phyloP scores from a whole-genome alignment of 805 yeast species.

The Pichia nanzhaoensis region DNA sequence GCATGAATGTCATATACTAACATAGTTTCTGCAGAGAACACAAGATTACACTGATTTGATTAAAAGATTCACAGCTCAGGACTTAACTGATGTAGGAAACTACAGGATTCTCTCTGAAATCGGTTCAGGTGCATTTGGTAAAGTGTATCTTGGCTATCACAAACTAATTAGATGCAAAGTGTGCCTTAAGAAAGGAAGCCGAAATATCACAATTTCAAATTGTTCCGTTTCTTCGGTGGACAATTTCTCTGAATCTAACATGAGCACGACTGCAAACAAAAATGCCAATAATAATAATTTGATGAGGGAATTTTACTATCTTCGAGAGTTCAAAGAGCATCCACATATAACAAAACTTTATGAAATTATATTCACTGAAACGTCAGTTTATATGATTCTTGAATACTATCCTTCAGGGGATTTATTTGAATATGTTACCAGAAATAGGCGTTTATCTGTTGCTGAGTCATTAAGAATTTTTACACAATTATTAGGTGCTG shows the following conservation, averaged over 20 bases:
- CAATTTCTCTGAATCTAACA: neutral
- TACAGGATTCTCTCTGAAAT: conserved; percentile 66
- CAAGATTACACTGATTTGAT: conserved; percentile 34
- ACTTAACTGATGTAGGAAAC: conserved; percentile 68
- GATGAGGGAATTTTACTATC: conserved; percentile 85
- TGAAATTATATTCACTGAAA: conserved; percentile 79
- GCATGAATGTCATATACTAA: neutral
- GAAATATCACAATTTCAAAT: conserved; percentile 4
- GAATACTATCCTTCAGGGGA: conserved; percentile 87
- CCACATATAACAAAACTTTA: conserved; percentile 78
- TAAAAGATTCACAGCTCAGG: conserved; percentile 30
- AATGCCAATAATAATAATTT: conserved; percentile 60
- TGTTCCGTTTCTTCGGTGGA: neutral
- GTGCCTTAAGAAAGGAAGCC: conserved; percentile 70
- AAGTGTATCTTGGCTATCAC: conserved; percentile 81
- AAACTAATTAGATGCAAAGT: conserved; percentile 66
- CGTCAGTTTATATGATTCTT: conserved; percentile 75
- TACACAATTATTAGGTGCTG: conserved; percentile 65
- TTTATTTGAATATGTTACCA: conserved; percentile 58
- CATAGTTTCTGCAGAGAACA: conserved; percentile 20
- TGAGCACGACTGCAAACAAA: neutral
- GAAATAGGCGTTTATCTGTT: conserved; percentile 41
- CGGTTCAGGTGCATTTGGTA: conserved; percentile 92
- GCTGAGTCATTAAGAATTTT: conserved; percentile 49
- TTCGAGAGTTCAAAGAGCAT: conserved; percentile 67